Evolutionary conservation across 2,329 filamentous ascomycete genomes (phyloP).

Genomic region (Penicillium sp.): DNA sequence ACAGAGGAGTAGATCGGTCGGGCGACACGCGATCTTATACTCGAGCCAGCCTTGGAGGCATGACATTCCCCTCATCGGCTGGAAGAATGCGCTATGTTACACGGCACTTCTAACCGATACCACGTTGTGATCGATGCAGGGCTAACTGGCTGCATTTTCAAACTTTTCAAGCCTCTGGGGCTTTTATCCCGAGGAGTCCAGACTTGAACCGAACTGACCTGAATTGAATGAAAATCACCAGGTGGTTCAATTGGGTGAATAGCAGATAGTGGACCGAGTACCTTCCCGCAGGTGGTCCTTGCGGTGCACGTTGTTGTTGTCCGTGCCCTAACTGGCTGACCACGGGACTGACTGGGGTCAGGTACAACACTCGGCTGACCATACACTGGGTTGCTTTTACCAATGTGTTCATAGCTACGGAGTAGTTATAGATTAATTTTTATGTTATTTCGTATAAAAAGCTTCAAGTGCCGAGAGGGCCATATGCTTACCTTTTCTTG

Average conservation of each 20-base stretch:
- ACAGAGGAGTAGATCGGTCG: conserved; percentile 8
- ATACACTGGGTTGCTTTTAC: background rate
- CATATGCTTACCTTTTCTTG: background rate
- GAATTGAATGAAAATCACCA: background rate
- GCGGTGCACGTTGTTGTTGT: conserved; percentile 2
- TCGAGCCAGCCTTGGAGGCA: background rate
- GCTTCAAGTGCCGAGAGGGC: background rate
- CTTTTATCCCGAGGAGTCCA: background rate
- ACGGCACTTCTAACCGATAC: background rate
- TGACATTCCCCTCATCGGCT: background rate
- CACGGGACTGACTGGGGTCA: background rate
- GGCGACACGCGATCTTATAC: conserved; percentile 23
- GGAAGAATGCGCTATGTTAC: background rate
- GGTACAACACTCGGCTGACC: background rate
- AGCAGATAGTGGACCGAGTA: background rate
- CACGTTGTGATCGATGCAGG: conserved; percentile 18
- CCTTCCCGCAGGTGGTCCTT: background rate
- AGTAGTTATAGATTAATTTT: background rate
- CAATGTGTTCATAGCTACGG: background rate
- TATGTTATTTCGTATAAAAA: background rate
- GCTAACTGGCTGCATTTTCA: conserved; percentile 17
- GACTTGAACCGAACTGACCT: background rate
- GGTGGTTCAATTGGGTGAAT: background rate
- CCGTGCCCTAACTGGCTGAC: conserved; percentile 1
- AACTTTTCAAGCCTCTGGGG: background rate